Evolutionary conservation across 2,329 filamentous ascomycete species (phyloP), one percentile per base, ranked within the genome.

Genomic region (Alternaria arborescens): DNA sequence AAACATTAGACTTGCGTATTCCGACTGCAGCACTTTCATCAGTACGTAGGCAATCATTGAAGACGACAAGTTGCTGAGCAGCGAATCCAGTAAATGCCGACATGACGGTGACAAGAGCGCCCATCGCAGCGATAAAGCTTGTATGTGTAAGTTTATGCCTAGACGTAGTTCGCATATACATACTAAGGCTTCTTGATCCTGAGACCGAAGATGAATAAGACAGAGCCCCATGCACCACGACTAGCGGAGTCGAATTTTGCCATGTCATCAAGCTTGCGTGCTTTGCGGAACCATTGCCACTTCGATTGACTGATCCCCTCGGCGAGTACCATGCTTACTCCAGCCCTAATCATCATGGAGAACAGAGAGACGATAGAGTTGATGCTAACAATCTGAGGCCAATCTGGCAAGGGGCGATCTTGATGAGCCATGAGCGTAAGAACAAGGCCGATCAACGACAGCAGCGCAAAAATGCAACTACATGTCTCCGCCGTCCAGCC

Each of bases 261-360:
- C 47, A 65, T 61, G n/a, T 65, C 51, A 8, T 51, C 18, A 3
- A 67, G 46, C 20, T 16, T 52, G 8, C 41, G 20, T 8, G 61
- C 18, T 32, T 48, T 62, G 1, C 46, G 24, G 30, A 53, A 61
- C 62, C 58, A 65, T 8, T 63, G 54, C 62, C 60, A 67, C 44
- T 67, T 67, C 3, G 43, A 58, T 38, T 65, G 65, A 28, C 65
- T 65, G 32, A 63, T 67, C 16, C 62, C 62, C 61, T 65, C 62
- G 22, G 60, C 55, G 7, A 67, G 44, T 1, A 63, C 58, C 20
- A 65, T 22, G 5, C 57, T 46, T 1, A 65, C 52, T 4, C 52
- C 58, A 4, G 54, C 51, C 18, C 61, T 52, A 22, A 64, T 58
- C 12, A 64, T n/a, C 26, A 61, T 43, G 1, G 58, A 46, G n/a